A percentile compares a stretch with the other conserved stretches of the same genome.
These are phyloP conservation scores for Marasmius tenuissimus DNA, from an alignment of 1,284 basidiomycete species.

Conservation along the genomic window DNA sequence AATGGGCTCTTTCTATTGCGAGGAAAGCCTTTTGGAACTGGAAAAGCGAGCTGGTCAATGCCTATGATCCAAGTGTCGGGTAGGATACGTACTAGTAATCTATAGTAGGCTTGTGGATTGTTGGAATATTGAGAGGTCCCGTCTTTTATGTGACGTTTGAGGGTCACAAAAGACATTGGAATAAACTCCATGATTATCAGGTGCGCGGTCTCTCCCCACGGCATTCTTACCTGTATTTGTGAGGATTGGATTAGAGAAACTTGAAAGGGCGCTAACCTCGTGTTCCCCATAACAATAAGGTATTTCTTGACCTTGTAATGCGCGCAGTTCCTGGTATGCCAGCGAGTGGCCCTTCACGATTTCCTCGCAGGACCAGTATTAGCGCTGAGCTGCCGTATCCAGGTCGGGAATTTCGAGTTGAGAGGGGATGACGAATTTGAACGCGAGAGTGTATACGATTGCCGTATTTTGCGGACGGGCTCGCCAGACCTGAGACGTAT, in stretches of 20 bases:
- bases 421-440: neutral
- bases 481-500: neutral
- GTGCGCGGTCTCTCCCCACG: neutral
- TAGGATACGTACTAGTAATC: neutral
- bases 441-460: neutral
- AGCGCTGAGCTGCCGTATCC: neutral
- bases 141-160: neutral
- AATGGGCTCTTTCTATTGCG: neutral
- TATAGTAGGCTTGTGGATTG: neutral
- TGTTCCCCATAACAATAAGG: neutral
- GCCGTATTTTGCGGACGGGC: neutral
- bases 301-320: neutral
- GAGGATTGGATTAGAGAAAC: neutral
- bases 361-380: neutral
- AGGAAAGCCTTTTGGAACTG: neutral
- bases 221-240: neutral
- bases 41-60: neutral
- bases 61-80: neutral
- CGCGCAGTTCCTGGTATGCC: neutral
- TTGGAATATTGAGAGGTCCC: neutral
- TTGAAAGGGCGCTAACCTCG: neutral
- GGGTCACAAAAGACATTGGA: neutral
- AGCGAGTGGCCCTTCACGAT: neutral
- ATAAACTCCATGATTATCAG: neutral
- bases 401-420: neutral